These are phyloP conservation scores for Camellia oleifera DNA, from an alignment of 179 eudicot species.

Conservation along the genomic window DNA sequence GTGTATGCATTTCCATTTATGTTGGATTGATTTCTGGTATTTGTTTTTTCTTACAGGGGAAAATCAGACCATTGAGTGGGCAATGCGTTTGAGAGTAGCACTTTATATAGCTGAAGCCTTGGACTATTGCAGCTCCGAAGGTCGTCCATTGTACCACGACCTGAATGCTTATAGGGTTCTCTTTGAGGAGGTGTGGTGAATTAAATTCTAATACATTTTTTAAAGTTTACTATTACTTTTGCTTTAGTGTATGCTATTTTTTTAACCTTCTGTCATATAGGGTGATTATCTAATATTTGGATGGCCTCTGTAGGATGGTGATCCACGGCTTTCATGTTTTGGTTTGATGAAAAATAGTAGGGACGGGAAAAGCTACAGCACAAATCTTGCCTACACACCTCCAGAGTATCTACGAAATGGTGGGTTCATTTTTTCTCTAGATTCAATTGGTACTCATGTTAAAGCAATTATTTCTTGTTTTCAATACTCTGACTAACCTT, in stretches of 20 bases:
- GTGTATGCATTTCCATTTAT: not conserved
- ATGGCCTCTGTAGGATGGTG: slow-evolving; percentile 45
- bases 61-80: slow-evolving; percentile 64
- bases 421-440: slow-evolving; percentile 14
- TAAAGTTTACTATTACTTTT: not conserved
- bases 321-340: slow-evolving; percentile 62
- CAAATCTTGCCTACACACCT: slow-evolving; percentile 65
- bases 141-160: slow-evolving; percentile 58
- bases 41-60: slow-evolving; percentile 47
- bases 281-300: slow-evolving; percentile 3
- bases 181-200: slow-evolving; percentile 46
- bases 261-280: not conserved
- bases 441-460: not conserved
- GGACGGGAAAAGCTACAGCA: slow-evolving; percentile 59
- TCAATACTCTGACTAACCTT: no score
- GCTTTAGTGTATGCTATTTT: not conserved
- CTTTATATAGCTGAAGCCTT: slow-evolving; percentile 57
- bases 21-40: not conserved
- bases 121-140: slow-evolving; percentile 58
- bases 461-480: no score
- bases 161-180: slow-evolving; percentile 66
- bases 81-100: slow-evolving; percentile 63
- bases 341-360: slow-evolving; percentile 65
- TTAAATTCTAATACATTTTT: not conserved
- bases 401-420: slow-evolving; percentile 61